A percentile compares a stretch with the other conserved stretches of the same genome.
Evolutionary conservation across 2,329 filamentous ascomycete species (phyloP).

Genomic region (Colletotrichum orbiculare): DNA sequence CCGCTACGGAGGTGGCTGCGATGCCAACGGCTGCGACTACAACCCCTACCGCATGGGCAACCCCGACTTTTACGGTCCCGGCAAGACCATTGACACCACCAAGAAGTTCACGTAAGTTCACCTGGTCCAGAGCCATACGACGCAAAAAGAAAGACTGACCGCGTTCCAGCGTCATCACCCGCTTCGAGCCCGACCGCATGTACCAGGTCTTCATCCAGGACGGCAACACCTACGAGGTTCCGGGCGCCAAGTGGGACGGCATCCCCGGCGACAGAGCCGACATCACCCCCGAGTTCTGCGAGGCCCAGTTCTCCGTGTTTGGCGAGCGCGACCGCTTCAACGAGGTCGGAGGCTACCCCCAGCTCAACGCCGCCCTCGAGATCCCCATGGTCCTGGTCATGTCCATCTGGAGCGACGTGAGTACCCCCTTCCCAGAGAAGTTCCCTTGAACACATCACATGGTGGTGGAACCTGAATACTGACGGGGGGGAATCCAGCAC

Average conservation of each 20-base stretch:
- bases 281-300: conserved; percentile 66
- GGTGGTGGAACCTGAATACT: too few species aligned
- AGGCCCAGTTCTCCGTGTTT: conserved; percentile 63
- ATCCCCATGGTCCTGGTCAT: conserved; percentile 72
- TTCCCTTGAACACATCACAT: background rate
- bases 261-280: conserved; percentile 69
- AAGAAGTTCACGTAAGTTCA: conserved; percentile 60
- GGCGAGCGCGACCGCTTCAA: conserved; percentile 62
- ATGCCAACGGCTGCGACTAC: conserved; percentile 75
- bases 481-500: conserved; percentile 47
- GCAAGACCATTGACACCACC: conserved; percentile 66
- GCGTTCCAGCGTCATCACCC: conserved; percentile 64
- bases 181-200: conserved; percentile 53
- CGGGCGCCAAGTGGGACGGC: conserved; percentile 39
- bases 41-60: conserved; percentile 72
- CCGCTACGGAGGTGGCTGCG: conserved; percentile 69
- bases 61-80: conserved; percentile 68
- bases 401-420: conserved; percentile 68
- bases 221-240: conserved; percentile 27
- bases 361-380: conserved; percentile 62
- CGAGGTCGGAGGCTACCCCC: conserved; percentile 63
- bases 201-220: conserved; percentile 38
- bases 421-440: background rate
- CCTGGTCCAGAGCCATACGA: too few species aligned
- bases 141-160: background rate